These are phyloP conservation scores for Lentinula lateritia DNA, from an alignment of 768 basidiomycete genomes.

Conservation along the genomic window DNA sequence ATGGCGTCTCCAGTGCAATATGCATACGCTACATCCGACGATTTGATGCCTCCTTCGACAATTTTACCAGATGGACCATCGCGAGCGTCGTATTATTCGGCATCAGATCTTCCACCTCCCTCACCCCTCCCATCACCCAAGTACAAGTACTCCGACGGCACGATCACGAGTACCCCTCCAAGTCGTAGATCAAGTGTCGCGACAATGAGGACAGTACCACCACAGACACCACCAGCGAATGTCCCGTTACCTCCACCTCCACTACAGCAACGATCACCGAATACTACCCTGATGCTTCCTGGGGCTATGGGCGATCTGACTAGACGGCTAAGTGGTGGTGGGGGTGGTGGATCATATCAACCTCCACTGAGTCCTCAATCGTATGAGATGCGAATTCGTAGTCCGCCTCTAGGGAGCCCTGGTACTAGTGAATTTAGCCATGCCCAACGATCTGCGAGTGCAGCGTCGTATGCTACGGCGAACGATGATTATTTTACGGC, in stretches of 20 bases:
- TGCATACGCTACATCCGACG: conserved; percentile 11
- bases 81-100: conserved; percentile 63
- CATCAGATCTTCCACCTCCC: conserved; percentile 55
- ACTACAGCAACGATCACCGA: conserved; percentile 19
- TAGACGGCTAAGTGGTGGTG: conserved; percentile 9
- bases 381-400: conserved; percentile 36
- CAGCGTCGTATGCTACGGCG: conserved; percentile 38
- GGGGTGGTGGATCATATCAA: conserved; percentile 9
- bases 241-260: conserved; percentile 9
- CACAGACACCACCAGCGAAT: background rate
- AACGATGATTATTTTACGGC: conserved; percentile 32
- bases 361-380: conserved; percentile 12
- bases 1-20: conserved; percentile 10
- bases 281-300: conserved; percentile 5
- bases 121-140: conserved; percentile 54
- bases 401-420: conserved; percentile 14
- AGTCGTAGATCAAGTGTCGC: conserved; percentile 33
- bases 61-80: conserved; percentile 19
- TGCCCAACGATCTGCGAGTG: conserved; percentile 3
- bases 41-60: conserved; percentile 6
- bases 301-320: conserved; percentile 3
- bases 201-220: conserved; percentile 13
- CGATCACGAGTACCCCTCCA: conserved; percentile 38
- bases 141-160: conserved; percentile 40
- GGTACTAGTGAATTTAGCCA: background rate